Evolutionary conservation across 306 rosid genomes (phyloP).

Genomic region (Cicer bijugum): DNA sequence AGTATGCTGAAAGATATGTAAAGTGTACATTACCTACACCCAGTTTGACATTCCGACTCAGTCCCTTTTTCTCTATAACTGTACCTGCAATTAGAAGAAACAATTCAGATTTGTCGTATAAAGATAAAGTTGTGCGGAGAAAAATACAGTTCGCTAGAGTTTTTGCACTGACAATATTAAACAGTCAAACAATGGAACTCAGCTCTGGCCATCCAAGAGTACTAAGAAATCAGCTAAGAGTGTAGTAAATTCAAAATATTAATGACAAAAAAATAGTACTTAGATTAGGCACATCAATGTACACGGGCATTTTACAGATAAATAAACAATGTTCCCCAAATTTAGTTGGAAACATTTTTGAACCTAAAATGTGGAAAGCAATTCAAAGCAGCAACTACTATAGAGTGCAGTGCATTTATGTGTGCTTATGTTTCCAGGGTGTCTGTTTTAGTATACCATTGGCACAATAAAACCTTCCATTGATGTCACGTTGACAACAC

Average conservation of each 20-base stretch:
- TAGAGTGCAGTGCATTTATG: slow-evolving; percentile 9
- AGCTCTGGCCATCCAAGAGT: not conserved
- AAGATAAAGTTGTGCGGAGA: slow-evolving; percentile 24
- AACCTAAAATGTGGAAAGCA: slow-evolving; percentile 4
- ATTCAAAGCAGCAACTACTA: slow-evolving; percentile 5
- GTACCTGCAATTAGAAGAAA: slow-evolving; percentile 16
- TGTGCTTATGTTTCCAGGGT: slow-evolving; percentile 10
- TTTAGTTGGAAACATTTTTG: not conserved
- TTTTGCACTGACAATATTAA: slow-evolving; percentile 20
- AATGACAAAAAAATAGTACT: not conserved
- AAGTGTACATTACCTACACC: slow-evolving; percentile 41
- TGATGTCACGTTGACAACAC: slow-evolving; percentile 22
- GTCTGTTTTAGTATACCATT: slow-evolving; percentile 39
- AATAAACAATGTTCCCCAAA: slow-evolving; percentile 27
- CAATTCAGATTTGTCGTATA: slow-evolving; percentile 10
- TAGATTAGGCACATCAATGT: slow-evolving; percentile 2
- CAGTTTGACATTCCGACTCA: not conserved
- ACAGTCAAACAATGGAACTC: slow-evolving; percentile 3
- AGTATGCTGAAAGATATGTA: slow-evolving; percentile 16
- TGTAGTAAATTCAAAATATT: not conserved
- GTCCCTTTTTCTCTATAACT: not conserved
- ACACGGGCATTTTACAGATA: not conserved
- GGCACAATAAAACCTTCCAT: slow-evolving; percentile 8
- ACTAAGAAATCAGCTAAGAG: slow-evolving; percentile 8
- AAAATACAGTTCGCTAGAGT: slow-evolving; percentile 2